Evolutionary conservation across 495 filamentous ascomycete species (phyloP), one percentile per base, ranked within the genome.

Genomic region (Lasiosphaeria miniovina): DNA sequence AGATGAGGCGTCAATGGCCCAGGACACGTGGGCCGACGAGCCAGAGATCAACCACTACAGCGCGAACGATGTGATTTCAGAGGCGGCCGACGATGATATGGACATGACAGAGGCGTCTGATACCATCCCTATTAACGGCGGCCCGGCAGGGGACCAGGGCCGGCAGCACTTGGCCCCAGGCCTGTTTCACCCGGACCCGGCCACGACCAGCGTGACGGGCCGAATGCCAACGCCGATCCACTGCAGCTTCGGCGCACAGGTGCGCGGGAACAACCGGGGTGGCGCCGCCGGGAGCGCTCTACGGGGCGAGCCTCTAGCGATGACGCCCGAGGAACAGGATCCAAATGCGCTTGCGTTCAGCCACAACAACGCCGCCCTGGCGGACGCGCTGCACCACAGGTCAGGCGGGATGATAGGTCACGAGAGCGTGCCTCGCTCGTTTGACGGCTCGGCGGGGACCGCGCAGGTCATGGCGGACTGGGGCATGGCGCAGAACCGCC

Each of bases 171-270:
- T 75, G 35, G 73, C 73, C 7, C 71, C 71, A 7, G 75, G 68
- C 35, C 50, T 62, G 9, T 60, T 62, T 33, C 66, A 65, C 50
- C 52, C 62, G 35, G 68, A 74, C 41, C 51, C 40, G n/a, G 24
- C 61, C 36, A 62, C 57, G 3, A 58, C 71, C 9, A 74, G 59
- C 58, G 64, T 72, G 12, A 64, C 66, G 34, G 74, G 74, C 57
- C 73, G 77, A 49, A 79, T 84, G 63, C 81, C 80, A 31, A 84
- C 83, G 4, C 82, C 83, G 6, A 84, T 85, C 14, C 72, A 79
- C 49, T 78, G 74, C 54, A 77, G 68, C 38, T 79, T 79, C 59
- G 75, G 76, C 7, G 72, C 72, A 7, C 76, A 79, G 57, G 72
- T 80, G 15, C 71, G 76, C 52, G 76, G 74, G 7, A 73, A 75